Percentiles rank a stretch among this genome's conserved stretches.
Conservation (phyloP, 2,329 filamentous ascomycete genomes). For the Aspergillus sp. region DNA sequence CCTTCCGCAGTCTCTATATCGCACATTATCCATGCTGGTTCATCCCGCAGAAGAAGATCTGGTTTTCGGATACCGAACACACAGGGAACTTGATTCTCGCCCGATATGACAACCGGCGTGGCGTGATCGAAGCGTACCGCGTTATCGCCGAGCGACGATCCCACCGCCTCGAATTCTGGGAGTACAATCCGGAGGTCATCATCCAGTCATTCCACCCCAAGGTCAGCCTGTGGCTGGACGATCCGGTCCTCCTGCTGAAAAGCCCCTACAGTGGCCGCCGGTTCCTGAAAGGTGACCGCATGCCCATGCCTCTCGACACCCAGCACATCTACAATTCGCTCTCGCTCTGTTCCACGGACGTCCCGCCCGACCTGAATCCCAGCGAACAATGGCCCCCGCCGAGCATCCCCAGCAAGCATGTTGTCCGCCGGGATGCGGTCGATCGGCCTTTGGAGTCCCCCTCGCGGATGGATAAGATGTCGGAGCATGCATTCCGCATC, state of each 20-base stretch:
- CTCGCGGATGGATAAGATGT: constrained; percentile 57
- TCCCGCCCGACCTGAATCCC: constrained; percentile 45
- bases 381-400: constrained; percentile 73
- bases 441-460: constrained; percentile 48
- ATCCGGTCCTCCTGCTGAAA: constrained; percentile 64
- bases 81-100: constrained; percentile 72
- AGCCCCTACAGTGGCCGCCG: constrained; percentile 22
- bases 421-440: constrained; percentile 53
- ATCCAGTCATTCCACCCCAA: constrained; percentile 72
- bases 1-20: constrained; percentile 70
- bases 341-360: constrained; percentile 57
- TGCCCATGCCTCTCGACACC: constrained; percentile 54
- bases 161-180: constrained; percentile 62
- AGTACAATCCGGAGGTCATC: constrained; percentile 62
- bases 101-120: constrained; percentile 71
- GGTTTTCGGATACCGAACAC: constrained; percentile 75
- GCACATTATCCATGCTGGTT: constrained; percentile 84
- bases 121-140: constrained; percentile 77
- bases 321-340: constrained; percentile 65
- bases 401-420: constrained; percentile 63
- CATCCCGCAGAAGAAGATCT: constrained; percentile 73
- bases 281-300: constrained; percentile 44
- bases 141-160: constrained; percentile 64
- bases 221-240: constrained; percentile 71
- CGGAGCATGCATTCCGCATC: constrained; percentile 69